Evolutionary conservation across 495 filamentous ascomycete genomes (phyloP).

Genomic region (Hypoxylon fragiforme): DNA sequence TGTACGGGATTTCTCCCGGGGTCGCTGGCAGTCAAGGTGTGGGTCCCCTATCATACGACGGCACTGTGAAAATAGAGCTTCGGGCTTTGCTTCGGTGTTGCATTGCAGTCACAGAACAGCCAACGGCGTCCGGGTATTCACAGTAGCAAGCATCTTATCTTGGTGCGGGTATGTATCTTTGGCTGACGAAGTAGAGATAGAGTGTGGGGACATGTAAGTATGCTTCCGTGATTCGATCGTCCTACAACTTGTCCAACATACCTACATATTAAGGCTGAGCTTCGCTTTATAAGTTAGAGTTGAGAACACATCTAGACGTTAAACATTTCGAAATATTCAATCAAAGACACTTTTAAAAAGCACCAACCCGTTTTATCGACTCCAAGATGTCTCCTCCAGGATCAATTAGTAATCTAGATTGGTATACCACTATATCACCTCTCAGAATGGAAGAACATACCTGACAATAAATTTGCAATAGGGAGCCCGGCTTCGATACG

Average conservation of each 20-base stretch:
- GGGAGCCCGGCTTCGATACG: constrained; percentile 45
- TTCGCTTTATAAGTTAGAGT: constrained; percentile 8
- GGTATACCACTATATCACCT: constrained; percentile 27
- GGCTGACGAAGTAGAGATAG: constrained; percentile 11
- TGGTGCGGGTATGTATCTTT: constrained; percentile 15
- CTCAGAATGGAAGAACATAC: background rate
- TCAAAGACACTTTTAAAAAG: constrained; percentile 2
- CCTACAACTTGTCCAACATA: constrained; percentile 10
- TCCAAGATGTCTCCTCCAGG: constrained; percentile 36
- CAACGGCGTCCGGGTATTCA: constrained; percentile 17
- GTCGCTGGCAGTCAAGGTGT: constrained; percentile 11
- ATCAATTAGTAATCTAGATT: constrained; percentile 38
- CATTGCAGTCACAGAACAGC: constrained; percentile 28
- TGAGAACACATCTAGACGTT: background rate
- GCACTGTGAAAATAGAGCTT: constrained; percentile 12
- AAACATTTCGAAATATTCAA: background rate
- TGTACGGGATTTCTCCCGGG: constrained; percentile 13
- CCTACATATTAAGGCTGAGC: constrained; percentile 17
- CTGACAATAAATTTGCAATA: constrained; percentile 23
- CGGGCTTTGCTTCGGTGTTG: constrained; percentile 35
- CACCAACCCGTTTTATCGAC: background rate
- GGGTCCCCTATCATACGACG: constrained; percentile 31
- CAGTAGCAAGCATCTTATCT: constrained; percentile 25
- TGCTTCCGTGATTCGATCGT: constrained; percentile 12
- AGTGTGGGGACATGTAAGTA: constrained; percentile 23